These are phyloP conservation scores for Suhomyces pyralidae DNA, from an alignment of 805 yeast species.

Conservation along the genomic window DNA sequence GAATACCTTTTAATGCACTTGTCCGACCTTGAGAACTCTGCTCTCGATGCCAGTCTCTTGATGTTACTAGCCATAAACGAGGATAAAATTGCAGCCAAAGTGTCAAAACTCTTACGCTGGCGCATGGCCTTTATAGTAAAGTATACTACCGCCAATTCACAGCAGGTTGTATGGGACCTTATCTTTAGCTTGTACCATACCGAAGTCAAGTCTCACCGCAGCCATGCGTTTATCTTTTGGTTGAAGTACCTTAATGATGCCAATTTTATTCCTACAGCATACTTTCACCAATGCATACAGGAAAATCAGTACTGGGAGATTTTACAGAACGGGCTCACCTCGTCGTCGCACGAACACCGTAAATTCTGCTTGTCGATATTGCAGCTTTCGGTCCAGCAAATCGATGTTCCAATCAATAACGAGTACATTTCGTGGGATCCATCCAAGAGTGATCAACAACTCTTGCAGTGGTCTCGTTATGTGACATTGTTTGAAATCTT, in stretches of 20 bases:
- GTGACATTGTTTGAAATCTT: conserved; percentile 74
- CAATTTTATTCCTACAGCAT: conserved; percentile 8
- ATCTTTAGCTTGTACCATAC: conserved; percentile 38
- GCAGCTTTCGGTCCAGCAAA: conserved; percentile 53
- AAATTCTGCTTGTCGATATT: conserved; percentile 67
- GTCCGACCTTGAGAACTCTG: background rate
- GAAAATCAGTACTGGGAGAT: conserved; percentile 45
- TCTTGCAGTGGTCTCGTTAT: conserved; percentile 67
- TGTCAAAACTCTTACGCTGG: conserved; percentile 53
- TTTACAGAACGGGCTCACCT: conserved; percentile 55
- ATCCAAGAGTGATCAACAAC: conserved; percentile 20
- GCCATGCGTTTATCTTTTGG: conserved; percentile 53
- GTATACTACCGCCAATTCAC: conserved; percentile 7
- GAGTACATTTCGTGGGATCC: conserved; percentile 45
- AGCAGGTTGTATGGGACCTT: conserved; percentile 43
- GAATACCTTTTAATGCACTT: conserved; percentile 34
- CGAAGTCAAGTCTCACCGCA: conserved; percentile 18
- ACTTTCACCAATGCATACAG: conserved; percentile 28
- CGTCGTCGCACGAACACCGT: conserved; percentile 60
- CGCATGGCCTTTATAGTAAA: conserved; percentile 28
- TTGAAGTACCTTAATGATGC: conserved; percentile 45
- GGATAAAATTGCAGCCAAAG: conserved; percentile 31
- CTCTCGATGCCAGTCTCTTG: conserved; percentile 18
- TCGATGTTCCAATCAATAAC: conserved; percentile 33
- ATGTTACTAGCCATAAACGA: conserved; percentile 38